Percentiles rank a stretch among this genome's conserved stretches.
Evolutionary conservation across 2,329 filamentous ascomycete species (phyloP).

Genomic region (Tolypocladium amazonense): DNA sequence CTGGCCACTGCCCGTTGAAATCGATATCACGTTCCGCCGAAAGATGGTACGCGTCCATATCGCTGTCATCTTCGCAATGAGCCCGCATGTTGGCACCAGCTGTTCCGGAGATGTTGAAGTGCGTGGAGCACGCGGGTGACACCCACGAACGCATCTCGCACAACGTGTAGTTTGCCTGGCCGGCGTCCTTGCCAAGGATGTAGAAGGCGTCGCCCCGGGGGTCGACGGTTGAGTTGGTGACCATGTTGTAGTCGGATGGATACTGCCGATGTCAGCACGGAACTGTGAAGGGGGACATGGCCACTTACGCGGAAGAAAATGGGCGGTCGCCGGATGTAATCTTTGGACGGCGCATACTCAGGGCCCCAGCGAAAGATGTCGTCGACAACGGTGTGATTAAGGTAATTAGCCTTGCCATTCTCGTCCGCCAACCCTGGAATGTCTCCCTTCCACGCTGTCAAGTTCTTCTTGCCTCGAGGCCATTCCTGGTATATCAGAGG

Average conservation of each 20-base stretch:
- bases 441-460: slow-evolving; percentile 24
- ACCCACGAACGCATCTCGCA: slow-evolving; percentile 57
- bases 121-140: slow-evolving; percentile 56
- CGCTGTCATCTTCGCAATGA: slow-evolving; percentile 46
- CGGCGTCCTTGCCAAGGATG: slow-evolving; percentile 43
- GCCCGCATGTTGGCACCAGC: slow-evolving; percentile 49
- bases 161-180: slow-evolving; percentile 45
- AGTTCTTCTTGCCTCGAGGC: slow-evolving; percentile 28
- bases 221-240: slow-evolving; percentile 41
- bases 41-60: slow-evolving; percentile 44
- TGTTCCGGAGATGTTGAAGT: slow-evolving; percentile 43
- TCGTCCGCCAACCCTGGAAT: slow-evolving; percentile 21
- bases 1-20: slow-evolving; percentile 13
- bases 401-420: slow-evolving; percentile 20
- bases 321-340: slow-evolving; percentile 30
- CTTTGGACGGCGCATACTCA: slow-evolving; percentile 24
- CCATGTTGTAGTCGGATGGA: slow-evolving; percentile 55
- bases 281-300: slow-evolving; percentile 9
- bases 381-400: slow-evolving; percentile 52
- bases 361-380: slow-evolving; percentile 59
- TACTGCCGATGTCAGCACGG: slow-evolving; percentile 19
- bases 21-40: slow-evolving; percentile 19
- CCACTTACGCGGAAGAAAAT: slow-evolving; percentile 36
- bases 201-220: slow-evolving; percentile 46
- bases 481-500: slow-evolving; percentile 57